Evolutionary conservation across 2,329 filamentous ascomycete genomes (phyloP).

Genomic region (Aspergillus niger): DNA sequence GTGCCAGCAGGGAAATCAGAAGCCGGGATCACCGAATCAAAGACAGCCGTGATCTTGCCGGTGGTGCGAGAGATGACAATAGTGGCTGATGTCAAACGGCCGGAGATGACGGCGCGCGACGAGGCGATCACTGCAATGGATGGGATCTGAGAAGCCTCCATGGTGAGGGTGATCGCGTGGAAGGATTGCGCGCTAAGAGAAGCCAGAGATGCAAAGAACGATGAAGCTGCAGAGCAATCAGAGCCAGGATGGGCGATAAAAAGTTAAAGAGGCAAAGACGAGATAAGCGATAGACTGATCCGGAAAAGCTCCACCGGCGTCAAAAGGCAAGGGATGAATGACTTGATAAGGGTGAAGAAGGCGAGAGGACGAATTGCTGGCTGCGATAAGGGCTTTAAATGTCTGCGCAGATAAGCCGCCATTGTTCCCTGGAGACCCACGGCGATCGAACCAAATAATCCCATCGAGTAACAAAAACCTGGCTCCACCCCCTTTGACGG

Average conservation of each 20-base stretch:
- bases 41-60: conserved; percentile 81
- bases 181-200: conserved; percentile 9
- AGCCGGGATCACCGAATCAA: conserved; percentile 71
- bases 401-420: not conserved
- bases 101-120: conserved; percentile 76
- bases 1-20: conserved; percentile 72
- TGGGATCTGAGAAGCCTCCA: conserved; percentile 31
- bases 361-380: conserved; percentile 4
- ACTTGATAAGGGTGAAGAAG: conserved; percentile 9
- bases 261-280: conserved; percentile 15
- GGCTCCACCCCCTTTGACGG: conserved; percentile 3
- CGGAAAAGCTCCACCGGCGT: conserved; percentile 6
- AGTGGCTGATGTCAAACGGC: conserved; percentile 77
- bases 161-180: conserved; percentile 15
- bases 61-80: conserved; percentile 74
- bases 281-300: not conserved
- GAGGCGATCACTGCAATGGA: conserved; percentile 78
- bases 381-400: conserved; percentile 17
- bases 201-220: conserved; percentile 8
- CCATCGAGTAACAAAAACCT: conserved; percentile 22
- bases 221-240: conserved; percentile 15
- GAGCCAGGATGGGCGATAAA: conserved; percentile 7
- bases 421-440: not conserved
- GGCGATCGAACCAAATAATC: conserved; percentile 7
- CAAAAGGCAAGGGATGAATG: conserved; percentile 10